Conservation (phyloP, 345 rosid genomes). For the Aegle marmelos region DNA sequence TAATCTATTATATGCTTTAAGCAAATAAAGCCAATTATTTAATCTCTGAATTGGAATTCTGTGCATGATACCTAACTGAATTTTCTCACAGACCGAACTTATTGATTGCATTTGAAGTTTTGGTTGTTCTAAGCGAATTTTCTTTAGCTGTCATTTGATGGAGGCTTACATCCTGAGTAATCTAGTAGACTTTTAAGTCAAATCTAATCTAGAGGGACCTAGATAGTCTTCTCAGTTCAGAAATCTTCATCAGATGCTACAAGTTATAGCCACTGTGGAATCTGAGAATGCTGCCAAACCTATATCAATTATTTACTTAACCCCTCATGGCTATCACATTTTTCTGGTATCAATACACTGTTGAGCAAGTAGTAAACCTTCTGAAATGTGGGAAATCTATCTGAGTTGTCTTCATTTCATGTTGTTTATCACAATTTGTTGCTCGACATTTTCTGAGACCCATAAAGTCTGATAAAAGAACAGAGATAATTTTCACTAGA, state of each 20-base stretch:
- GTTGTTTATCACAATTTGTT: not conserved
- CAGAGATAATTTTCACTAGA: not conserved
- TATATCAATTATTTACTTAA: not conserved
- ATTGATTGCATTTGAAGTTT: conserved; percentile 1
- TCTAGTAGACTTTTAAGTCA: not conserved
- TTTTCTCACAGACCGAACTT: not conserved
- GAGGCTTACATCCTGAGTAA: not conserved
- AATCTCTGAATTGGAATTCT: not conserved
- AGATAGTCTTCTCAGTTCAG: not conserved
- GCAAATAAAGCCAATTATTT: not conserved
- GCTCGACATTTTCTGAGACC: not conserved
- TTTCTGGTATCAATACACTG: not conserved
- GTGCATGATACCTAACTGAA: not conserved
- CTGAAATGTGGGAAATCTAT: not conserved
- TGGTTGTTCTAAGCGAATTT: not conserved
- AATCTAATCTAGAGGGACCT: not conserved
- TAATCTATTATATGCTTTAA: not conserved
- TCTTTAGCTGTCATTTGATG: not conserved
- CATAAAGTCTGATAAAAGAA: not conserved
- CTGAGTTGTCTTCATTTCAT: not conserved
- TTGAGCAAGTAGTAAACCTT: not conserved
- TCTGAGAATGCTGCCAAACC: not conserved
- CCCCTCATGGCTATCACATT: not conserved
- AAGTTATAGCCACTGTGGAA: not conserved
- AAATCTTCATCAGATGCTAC: not conserved